Evolutionary conservation across 2,329 filamentous ascomycete genomes (phyloP).

Genomic region (Cordyceps militaris): DNA sequence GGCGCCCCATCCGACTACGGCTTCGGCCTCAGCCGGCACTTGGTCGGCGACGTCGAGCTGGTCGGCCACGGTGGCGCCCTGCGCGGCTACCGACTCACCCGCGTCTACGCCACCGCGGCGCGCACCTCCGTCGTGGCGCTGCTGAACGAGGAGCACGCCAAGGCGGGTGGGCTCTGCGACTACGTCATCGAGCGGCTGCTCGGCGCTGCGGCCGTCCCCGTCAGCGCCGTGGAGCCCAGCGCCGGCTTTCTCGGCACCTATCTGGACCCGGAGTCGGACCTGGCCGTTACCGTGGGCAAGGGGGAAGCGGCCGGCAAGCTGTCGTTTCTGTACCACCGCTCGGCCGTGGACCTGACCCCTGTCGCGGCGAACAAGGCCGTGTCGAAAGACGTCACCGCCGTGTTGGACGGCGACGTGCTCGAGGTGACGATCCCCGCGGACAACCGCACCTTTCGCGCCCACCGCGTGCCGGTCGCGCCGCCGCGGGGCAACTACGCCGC

Average conservation of each 20-base stretch:
- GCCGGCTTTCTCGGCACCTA: conserved; percentile 28
- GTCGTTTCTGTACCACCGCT: conserved; percentile 23
- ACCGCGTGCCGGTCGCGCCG: neutral
- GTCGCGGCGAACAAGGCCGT: conserved; percentile 18
- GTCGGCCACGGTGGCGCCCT: conserved; percentile 36
- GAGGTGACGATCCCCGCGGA: conserved; percentile 22
- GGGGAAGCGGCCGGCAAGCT: conserved; percentile 21
- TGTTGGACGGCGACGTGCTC: conserved; percentile 25
- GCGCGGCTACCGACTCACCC: conserved; percentile 31
- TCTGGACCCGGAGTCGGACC: conserved; percentile 30
- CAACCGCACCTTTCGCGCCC: conserved; percentile 6
- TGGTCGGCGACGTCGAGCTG: conserved; percentile 21
- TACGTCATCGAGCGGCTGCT: conserved; percentile 27
- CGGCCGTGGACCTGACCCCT: conserved; percentile 20
- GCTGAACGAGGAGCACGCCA: conserved; percentile 31
- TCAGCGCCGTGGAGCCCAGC: conserved; percentile 11
- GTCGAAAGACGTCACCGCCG: conserved; percentile 20
- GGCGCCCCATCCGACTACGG: conserved; percentile 30
- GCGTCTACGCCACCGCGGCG: conserved; percentile 28
- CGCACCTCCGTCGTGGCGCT: conserved; percentile 32
- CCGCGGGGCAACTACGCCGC: conserved; percentile 19
- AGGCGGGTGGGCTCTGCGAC: conserved; percentile 21
- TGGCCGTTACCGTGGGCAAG: conserved; percentile 24
- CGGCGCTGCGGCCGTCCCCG: conserved; percentile 17
- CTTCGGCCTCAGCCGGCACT: conserved; percentile 26